A percentile compares a stretch with the other conserved stretches of the same genome.
phyloP scores from a whole-genome alignment of 306 rosid species.

The Vachellia collinsii region DNA sequence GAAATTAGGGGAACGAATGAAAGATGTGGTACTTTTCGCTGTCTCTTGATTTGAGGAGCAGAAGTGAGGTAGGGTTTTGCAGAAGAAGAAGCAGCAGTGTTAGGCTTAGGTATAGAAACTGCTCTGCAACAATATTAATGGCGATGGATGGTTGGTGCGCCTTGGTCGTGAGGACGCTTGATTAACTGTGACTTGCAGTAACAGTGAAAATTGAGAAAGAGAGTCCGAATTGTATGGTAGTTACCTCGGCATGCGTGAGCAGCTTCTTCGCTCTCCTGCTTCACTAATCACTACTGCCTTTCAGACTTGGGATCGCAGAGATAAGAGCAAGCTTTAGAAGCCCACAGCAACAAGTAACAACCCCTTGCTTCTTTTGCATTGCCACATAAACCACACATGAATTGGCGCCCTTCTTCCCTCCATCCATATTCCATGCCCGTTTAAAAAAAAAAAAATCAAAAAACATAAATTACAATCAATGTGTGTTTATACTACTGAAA shows the following conservation, averaged over 20 bases:
- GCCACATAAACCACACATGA: neutral
- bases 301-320: neutral
- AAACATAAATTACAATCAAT: too few species aligned
- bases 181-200: slow-evolving; percentile 2
- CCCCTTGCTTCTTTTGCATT: neutral
- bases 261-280: neutral
- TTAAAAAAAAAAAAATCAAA: too few species aligned
- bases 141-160: neutral
- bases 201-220: neutral
- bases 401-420: neutral
- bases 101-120: neutral
- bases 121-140: neutral
- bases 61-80: neutral
- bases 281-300: neutral
- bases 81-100: neutral
- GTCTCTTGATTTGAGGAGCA: neutral
- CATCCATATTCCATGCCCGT: neutral
- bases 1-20: neutral
- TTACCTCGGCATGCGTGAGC: slow-evolving; percentile 34
- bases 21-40: neutral
- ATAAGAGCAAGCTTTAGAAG: neutral
- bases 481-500: too few species aligned
- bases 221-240: neutral
- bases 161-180: neutral
- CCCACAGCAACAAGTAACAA: neutral